These are phyloP conservation scores for Hypoxylon sp. DNA, from an alignment of 2,329 filamentous ascomycete genomes.

Conservation along the genomic window DNA sequence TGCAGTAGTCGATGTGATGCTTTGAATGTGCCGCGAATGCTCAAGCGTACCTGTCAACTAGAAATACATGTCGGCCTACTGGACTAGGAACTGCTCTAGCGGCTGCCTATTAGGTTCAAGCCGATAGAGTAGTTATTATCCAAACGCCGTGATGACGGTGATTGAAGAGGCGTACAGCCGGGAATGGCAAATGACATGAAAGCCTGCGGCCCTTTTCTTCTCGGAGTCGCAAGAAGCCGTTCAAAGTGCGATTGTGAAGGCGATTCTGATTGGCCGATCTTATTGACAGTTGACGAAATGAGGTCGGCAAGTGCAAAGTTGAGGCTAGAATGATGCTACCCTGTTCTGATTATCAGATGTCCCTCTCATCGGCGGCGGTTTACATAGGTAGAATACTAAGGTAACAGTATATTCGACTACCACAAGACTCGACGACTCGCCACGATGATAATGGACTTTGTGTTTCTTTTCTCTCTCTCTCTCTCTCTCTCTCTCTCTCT, in stretches of 20 bases:
- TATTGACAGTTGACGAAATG: conserved; percentile 13
- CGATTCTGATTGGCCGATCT: conserved; percentile 23
- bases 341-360: neutral
- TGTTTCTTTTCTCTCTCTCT: too few species aligned
- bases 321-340: neutral
- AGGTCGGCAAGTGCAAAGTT: conserved; percentile 12
- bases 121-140: neutral
- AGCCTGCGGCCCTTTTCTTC: neutral
- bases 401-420: neutral
- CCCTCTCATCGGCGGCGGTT: neutral
- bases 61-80: neutral
- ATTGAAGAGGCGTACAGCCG: neutral
- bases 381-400: neutral
- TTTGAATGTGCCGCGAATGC: neutral
- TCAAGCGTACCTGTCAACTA: neutral
- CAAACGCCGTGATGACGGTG: neutral
- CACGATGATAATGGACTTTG: too few species aligned
- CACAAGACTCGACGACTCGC: too few species aligned
- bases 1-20: neutral
- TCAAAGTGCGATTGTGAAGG: conserved; percentile 4
- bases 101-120: neutral
- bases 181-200: neutral
- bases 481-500: too few species aligned
- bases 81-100: neutral
- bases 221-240: conserved; percentile 30